phyloP scores from a whole-genome alignment of 495 filamentous ascomycete species.

The Hyaloscypha bicolor region DNA sequence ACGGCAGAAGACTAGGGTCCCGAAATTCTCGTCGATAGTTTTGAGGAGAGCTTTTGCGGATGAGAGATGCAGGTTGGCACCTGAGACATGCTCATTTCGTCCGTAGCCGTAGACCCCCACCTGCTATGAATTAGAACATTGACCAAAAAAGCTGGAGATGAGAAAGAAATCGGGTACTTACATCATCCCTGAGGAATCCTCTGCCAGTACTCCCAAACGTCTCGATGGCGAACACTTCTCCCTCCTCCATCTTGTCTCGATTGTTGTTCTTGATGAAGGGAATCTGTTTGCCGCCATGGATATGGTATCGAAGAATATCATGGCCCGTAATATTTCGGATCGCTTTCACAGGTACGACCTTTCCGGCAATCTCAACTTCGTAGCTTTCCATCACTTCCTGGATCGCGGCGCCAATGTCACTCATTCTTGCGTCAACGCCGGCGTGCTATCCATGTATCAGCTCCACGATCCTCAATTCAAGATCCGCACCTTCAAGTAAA shows the following conservation, averaged over 20 bases:
- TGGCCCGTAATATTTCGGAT: constrained; percentile 89
- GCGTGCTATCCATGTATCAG: constrained; percentile 53
- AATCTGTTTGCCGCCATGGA: constrained; percentile 86
- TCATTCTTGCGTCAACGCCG: constrained; percentile 78
- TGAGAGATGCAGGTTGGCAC: constrained; percentile 65
- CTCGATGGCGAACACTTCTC: constrained; percentile 90
- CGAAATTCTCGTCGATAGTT: constrained; percentile 91
- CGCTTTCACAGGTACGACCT: constrained; percentile 76
- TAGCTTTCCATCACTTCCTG: constrained; percentile 91
- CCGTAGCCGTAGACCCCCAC: constrained; percentile 78
- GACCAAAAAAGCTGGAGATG: background rate
- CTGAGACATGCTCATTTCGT: constrained; percentile 60
- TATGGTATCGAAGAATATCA: constrained; percentile 80
- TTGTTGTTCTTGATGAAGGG: constrained; percentile 82
- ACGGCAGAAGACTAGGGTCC: constrained; percentile 80
- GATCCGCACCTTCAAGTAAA: background rate
- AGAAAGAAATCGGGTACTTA: constrained; percentile 31
- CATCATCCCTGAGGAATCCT: constrained; percentile 76
- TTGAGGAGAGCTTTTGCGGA: constrained; percentile 82
- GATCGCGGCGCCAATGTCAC: constrained; percentile 73
- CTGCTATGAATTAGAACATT: constrained; percentile 35
- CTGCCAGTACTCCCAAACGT: constrained; percentile 93
- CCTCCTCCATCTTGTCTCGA: constrained; percentile 89
- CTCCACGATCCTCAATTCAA: background rate
- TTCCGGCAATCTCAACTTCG: constrained; percentile 77